Evolutionary conservation across 2,329 filamentous ascomycete species (phyloP), one percentile per base, ranked within the genome.

Genomic region (Huntiella abstrusa): DNA sequence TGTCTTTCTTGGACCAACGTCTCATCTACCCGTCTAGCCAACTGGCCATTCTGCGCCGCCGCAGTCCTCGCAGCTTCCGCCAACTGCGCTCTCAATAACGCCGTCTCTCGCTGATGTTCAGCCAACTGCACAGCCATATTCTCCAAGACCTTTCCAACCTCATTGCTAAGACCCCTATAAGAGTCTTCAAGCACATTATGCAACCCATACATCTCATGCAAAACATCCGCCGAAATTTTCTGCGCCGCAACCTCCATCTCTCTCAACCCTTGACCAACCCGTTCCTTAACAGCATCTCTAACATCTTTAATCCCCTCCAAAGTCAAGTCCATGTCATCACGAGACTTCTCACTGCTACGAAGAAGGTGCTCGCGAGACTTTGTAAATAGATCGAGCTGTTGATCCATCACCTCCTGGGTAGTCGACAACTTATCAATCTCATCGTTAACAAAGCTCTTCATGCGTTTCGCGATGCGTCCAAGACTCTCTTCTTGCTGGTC

Each of bases 261-360:
- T 6, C 45, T 33, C 35, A 47, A 17, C 19, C 45, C 43, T n/a
- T 48, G 37, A 15, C 45, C 45, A 10, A 50, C 48, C 4, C 43
- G 43, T 7, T 46, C 39, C 65, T 95, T 95, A 44, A 96, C 84
- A 45, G 83, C 79, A 58, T 94, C 83, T 16, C 88, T 76, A 17
- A 96, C 69, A n/a, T 74, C 76, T 58, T 93, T 44, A 5, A 49
- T 49, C 13, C 43, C 88, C 55, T 91, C 83, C 7, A 98, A 69
- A 1, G 94, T 80, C n/a, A 74, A 68, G 55, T 95, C 87, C 83
- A 95, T 86, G 48, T 87, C 81, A 41, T 87, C 77, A 55, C 81
- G 83, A 2, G 85, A 80, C 51, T 70, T 67, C 17, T 71, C 67
- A 47, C 77, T 81, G 55, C 82, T 77, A 37, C 73, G 66, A 19